These are phyloP conservation scores for Fusarium xyrophilum DNA, from an alignment of 2,329 filamentous ascomycete species.

Conservation along the genomic window DNA sequence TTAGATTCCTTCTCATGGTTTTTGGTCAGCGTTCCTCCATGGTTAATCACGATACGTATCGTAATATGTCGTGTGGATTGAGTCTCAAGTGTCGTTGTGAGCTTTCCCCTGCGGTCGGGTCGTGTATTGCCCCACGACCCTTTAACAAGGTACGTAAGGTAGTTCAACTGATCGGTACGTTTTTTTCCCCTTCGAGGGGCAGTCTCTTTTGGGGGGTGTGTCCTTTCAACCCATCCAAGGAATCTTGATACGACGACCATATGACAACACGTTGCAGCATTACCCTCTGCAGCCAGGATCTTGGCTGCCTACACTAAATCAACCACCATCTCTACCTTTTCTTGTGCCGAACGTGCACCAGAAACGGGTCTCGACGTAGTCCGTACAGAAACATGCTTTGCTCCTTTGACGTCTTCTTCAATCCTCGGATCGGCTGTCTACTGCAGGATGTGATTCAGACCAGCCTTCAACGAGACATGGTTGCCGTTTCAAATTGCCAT, in stretches of 20 bases:
- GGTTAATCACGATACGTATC: neutral
- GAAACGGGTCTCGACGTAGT: neutral
- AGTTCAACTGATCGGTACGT: neutral
- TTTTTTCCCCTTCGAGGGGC: slow-evolving; percentile 15
- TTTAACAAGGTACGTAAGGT: slow-evolving; percentile 16
- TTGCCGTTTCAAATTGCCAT: slow-evolving; percentile 29
- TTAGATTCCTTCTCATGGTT: neutral
- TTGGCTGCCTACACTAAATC: slow-evolving; percentile 8
- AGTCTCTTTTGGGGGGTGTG: slow-evolving; percentile 31
- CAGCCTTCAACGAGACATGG: slow-evolving; percentile 29
- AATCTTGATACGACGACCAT: slow-evolving; percentile 43
- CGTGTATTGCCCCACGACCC: slow-evolving; percentile 34
- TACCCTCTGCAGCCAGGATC: slow-evolving; percentile 26
- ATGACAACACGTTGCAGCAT: slow-evolving; percentile 33
- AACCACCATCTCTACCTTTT: neutral
- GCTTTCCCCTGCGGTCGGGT: slow-evolving; percentile 18
- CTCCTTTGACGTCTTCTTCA: slow-evolving; percentile 16
- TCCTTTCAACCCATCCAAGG: slow-evolving; percentile 26
- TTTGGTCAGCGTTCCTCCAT: neutral
- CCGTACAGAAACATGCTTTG: slow-evolving; percentile 1
- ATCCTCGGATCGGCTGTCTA: slow-evolving; percentile 25
- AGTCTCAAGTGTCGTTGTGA: slow-evolving; percentile 21
- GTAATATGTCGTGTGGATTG: neutral
- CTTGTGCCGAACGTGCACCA: slow-evolving; percentile 4
- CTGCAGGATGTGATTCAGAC: slow-evolving; percentile 19